phyloP scores from a whole-genome alignment of 1,284 basidiomycete genomes.

The Leccinum insolens region DNA sequence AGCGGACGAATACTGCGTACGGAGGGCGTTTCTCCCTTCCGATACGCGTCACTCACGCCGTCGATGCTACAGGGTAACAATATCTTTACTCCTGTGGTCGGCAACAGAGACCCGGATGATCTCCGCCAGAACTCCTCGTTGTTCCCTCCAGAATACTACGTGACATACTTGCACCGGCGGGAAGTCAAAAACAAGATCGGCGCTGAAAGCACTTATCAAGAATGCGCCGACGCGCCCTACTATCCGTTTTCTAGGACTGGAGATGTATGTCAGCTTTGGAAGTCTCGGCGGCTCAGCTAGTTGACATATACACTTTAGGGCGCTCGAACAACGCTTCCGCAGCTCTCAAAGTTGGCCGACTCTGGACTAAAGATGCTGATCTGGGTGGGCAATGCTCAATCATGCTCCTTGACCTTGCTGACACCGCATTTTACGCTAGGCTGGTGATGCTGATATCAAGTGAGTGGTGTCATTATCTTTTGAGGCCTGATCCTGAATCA shows the following conservation, averaged over 20 bases:
- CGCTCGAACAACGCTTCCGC: constrained; percentile 50
- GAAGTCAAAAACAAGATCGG: constrained; percentile 50
- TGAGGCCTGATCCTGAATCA: constrained; percentile 2
- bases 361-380: constrained; percentile 49
- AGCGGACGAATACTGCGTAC: constrained; percentile 61
- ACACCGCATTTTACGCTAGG: constrained; percentile 37
- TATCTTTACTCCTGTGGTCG: constrained; percentile 30
- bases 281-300: background rate
- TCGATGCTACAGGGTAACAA: constrained; percentile 42
- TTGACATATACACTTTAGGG: constrained; percentile 37
- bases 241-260: constrained; percentile 43
- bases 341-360: constrained; percentile 53
- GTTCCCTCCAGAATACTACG: constrained; percentile 62
- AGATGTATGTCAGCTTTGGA: constrained; percentile 29
- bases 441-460: constrained; percentile 69
- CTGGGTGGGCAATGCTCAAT: constrained; percentile 47
- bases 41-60: too few species aligned
- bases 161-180: constrained; percentile 44
- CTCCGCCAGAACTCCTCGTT: constrained; percentile 54
- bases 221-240: constrained; percentile 48
- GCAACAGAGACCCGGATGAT: constrained; percentile 56
- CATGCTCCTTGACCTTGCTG: background rate
- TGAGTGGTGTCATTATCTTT: constrained; percentile 28
- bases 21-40: constrained; percentile 19
- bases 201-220: constrained; percentile 48